phyloP scores from a whole-genome alignment of 2,329 filamentous ascomycete species.

The Mycosphaerella sp. region DNA sequence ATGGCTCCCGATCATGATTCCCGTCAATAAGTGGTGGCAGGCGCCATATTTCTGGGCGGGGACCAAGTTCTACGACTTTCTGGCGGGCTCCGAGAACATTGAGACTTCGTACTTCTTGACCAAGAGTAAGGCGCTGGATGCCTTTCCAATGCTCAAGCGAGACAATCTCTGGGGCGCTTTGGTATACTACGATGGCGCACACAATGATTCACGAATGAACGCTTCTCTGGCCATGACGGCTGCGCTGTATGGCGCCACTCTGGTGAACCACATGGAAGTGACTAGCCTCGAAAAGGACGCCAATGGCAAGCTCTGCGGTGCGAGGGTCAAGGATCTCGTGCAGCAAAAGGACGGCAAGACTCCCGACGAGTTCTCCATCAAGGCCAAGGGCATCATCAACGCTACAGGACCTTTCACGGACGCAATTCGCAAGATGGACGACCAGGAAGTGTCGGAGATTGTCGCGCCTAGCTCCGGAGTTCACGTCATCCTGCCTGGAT shows the following conservation, averaged over 20 bases:
- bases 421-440: conserved; percentile 78
- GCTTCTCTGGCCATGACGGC: conserved; percentile 82
- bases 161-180: conserved; percentile 71
- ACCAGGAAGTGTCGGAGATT: conserved; percentile 64
- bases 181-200: conserved; percentile 86
- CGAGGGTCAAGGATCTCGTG: conserved; percentile 64
- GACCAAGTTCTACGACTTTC: conserved; percentile 76
- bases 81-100: conserved; percentile 80
- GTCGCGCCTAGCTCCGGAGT: conserved; percentile 80
- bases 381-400: conserved; percentile 77
- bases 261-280: conserved; percentile 79
- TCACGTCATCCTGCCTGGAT: conserved; percentile 79
- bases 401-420: conserved; percentile 85
- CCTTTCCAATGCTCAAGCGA: conserved; percentile 82
- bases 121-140: conserved; percentile 76
- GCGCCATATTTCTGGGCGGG: conserved; percentile 72
- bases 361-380: conserved; percentile 60
- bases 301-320: conserved; percentile 66
- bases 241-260: conserved; percentile 75
- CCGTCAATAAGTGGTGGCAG: conserved; percentile 77
- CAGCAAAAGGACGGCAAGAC: conserved; percentile 58
- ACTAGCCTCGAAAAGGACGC: conserved; percentile 68
- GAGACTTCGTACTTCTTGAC: conserved; percentile 86
- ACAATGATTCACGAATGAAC: conserved; percentile 92
- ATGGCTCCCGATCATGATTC: conserved; percentile 79